Evolutionary conservation across 805 yeast genomes (phyloP), one percentile per base, ranked within the genome.

Genomic region (Wickerhamiella australiensis): DNA sequence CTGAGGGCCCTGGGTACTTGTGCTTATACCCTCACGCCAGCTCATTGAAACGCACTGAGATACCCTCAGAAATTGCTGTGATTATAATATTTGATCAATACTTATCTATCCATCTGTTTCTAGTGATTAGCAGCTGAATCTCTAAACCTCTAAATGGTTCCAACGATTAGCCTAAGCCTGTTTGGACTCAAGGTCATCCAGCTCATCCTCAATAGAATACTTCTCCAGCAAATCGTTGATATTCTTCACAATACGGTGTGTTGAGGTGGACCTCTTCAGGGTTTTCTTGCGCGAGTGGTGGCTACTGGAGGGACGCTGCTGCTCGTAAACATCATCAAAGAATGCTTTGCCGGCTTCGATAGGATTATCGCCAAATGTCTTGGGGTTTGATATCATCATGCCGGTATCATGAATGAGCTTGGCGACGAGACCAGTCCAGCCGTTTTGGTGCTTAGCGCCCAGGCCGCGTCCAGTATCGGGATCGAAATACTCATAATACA

Each of bases 361-460:
- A 7, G 68, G 64, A 42, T 64, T 60, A 37, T 57, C 58, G 21
- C 66, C 63, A 36, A 50, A 49, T 2, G 67, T 57, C 42, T 49
- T 47, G 23, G 55, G 59, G 50, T 43, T 49, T n/a, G 79, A 77
- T 20, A 73, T 61, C 0, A 85, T 74, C 42, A 78, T 74, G 52
- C 95, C 95, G 41, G 84, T 83, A 66, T 88, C 70, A 62, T 84
- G 92, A 60, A 88, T 85, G 77, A 87, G 78, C 66, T 90, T 83
- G 40, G 95, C 94, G 47, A 86, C 92, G 42, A 88, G 72, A 0
- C 94, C 88, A 1, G 96, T 87, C 96, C 96, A 87, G 11, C 96
- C 96, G 71, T 87, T 82, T 68, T 87, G 96, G 69, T 88, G 95
- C 47, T 87, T 79, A 1, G 95, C 86, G 29, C 96, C 96, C 51